Evolutionary conservation across 192 early-diverging fungal genomes (phyloP).

Genomic region (Backusella liffmaniae): DNA sequence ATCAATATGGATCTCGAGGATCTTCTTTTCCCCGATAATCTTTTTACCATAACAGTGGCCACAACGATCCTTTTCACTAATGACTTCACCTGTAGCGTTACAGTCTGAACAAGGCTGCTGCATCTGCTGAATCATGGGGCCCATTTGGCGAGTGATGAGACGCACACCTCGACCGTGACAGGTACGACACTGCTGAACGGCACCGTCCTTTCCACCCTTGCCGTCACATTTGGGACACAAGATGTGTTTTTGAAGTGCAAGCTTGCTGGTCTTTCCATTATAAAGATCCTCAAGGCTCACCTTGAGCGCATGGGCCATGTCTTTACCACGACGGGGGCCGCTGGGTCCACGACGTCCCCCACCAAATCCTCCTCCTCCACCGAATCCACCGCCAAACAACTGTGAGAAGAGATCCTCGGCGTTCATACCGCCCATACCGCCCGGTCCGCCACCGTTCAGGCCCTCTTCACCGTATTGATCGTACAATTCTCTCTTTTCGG

Average conservation of each 20-base stretch:
- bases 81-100: conserved; percentile 87
- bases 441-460: conserved; percentile 66
- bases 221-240: conserved; percentile 92
- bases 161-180: conserved; percentile 93
- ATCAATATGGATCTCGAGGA: conserved; percentile 95
- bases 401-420: conserved; percentile 96
- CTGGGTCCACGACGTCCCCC: conserved; percentile 24
- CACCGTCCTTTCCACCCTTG: conserved; percentile 93
- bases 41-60: conserved; percentile 90
- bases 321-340: conserved; percentile 93
- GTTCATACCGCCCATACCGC: conserved; percentile 65
- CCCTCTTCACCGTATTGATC: conserved; percentile 96
- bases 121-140: conserved; percentile 99
- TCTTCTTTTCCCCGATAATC: conserved; percentile 85
- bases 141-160: conserved; percentile 90
- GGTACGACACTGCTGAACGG: conserved; percentile 76
- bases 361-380: conserved; percentile 73
- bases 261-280: conserved; percentile 88
- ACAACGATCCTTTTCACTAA: conserved; percentile 90
- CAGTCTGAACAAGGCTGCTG: conserved; percentile 95
- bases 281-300: conserved; percentile 87
- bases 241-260: conserved; percentile 94
- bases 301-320: conserved; percentile 87
- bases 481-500: conserved; percentile 87
- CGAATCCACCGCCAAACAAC: conserved; percentile 89